A percentile compares a stretch with the other conserved stretches of the same genome.
Evolutionary conservation across 2,329 filamentous ascomycete species (phyloP).

Genomic region (Exserohilum rostratum): DNA sequence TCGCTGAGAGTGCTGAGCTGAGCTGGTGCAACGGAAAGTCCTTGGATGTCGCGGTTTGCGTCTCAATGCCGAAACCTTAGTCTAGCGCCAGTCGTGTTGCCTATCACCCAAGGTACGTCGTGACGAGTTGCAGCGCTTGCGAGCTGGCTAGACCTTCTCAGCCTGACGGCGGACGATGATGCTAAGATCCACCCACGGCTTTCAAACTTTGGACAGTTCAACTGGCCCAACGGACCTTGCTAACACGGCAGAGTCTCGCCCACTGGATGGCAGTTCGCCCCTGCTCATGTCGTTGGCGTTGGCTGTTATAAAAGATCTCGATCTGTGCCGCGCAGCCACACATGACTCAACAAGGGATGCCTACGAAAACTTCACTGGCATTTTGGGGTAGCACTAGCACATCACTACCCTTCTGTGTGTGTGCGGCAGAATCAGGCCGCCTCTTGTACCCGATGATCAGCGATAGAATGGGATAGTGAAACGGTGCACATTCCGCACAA

Average conservation of each 20-base stretch:
- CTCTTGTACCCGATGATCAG: neutral
- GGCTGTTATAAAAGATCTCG: neutral
- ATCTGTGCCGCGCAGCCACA: neutral
- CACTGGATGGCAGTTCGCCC: neutral
- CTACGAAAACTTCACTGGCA: slow-evolving; percentile 1
- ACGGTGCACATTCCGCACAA: slow-evolving; percentile 2
- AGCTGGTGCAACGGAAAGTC: neutral
- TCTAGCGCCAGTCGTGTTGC: slow-evolving; percentile 3
- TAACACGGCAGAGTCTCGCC: neutral
- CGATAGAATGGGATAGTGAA: neutral
- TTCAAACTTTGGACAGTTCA: neutral
- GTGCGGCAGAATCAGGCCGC: neutral
- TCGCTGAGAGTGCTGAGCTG: neutral
- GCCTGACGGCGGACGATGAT: neutral
- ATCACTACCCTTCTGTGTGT: neutral
- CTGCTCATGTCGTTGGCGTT: slow-evolving; percentile 2
- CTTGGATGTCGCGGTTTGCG: slow-evolving; percentile 5
- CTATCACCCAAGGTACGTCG: slow-evolving; percentile 2
- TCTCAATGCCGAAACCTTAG: slow-evolving; percentile 9
- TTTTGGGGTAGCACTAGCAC: slow-evolving; percentile 1
- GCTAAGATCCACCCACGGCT: neutral
- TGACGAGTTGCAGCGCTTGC: neutral
- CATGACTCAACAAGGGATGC: slow-evolving; percentile 4
- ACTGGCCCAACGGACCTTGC: neutral
- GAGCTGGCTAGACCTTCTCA: slow-evolving; percentile 2